Conservation (phyloP, 2,329 filamentous ascomycete genomes). For the Chaetomiaceae sp. region DNA sequence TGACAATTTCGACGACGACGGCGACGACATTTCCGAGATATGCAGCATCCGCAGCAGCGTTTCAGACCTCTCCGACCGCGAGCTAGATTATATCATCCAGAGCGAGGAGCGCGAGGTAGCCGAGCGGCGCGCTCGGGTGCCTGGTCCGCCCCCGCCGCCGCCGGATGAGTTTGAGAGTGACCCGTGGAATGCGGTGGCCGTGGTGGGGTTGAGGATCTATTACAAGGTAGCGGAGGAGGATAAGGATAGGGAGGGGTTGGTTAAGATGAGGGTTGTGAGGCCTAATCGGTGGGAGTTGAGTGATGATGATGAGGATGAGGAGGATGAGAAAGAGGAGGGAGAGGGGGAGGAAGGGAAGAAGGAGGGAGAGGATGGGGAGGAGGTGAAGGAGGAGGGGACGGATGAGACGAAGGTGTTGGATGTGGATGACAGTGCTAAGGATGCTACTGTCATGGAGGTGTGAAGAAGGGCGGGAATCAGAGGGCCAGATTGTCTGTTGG, state of each 20-base stretch:
- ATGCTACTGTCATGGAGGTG: conserved; percentile 24
- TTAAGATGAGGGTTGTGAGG: conserved; percentile 29
- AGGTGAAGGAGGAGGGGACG: conserved; percentile 4
- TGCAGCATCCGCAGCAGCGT: conserved; percentile 24
- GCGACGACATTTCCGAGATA: conserved; percentile 2
- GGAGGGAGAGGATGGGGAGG: conserved; percentile 11
- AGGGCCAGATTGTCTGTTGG: too few species aligned
- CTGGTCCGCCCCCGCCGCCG: background rate
- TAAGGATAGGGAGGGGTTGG: conserved; percentile 15
- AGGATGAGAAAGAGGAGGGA: conserved; percentile 14
- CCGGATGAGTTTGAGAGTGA: conserved; percentile 44
- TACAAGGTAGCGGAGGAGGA: conserved; percentile 36
- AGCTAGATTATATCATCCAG: conserved; percentile 28
- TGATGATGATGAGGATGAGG: conserved; percentile 36
- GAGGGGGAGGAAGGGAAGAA: conserved; percentile 5
- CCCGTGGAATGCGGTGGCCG: conserved; percentile 59
- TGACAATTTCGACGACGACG: background rate
- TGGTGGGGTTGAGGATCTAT: conserved; percentile 58
- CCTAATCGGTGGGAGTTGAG: conserved; percentile 24
- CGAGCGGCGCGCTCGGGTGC: too few species aligned
- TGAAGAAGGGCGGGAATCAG: background rate
- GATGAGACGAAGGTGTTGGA: conserved; percentile 28
- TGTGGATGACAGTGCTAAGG: conserved; percentile 33
- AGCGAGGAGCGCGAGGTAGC: background rate
- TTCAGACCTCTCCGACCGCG: conserved; percentile 30